Evolutionary conservation across 1,284 basidiomycete species (phyloP), one percentile per base, ranked within the genome.

Genomic region (Leccinum glutinopallens): DNA sequence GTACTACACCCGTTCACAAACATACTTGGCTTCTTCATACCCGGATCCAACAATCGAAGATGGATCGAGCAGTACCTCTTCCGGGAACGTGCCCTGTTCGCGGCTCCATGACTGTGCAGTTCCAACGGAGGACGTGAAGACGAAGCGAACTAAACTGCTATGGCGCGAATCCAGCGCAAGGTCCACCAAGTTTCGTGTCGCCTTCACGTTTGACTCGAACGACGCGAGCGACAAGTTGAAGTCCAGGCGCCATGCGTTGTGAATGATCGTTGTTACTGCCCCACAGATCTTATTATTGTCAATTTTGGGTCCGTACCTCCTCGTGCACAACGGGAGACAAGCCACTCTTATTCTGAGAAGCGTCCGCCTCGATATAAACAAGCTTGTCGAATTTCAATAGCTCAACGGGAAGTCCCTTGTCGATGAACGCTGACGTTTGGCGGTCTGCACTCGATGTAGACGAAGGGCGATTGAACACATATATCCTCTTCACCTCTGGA

Each of bases 171-270:
- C 56, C 35, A 58, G 29, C 29, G 37, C 66, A 17, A 66, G 65
- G n/a, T 66, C 33, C 3, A 59, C 49, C 56, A 66, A 12, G 41
- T 66, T 58, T n/a, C 62, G 56, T 3, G 62, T 67, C 5, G 49
- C 65, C 35, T 41, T 46, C 41, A 64, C 1, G 33, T 39, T 64
- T 9, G 62, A 8, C 12, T 58, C 61, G 12, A 67, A 67, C 13
- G 46, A 57, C 3, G 61, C 32, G 9, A 67, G 22, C 3, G 60
- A 56, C 29, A 66, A n/a, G 51, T 67, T 66, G 49, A 66, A 64
- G 13, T 67, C 61, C 4, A 67, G 65, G 15, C 55, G 61, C 65
- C 65, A 65, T 32, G 65, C 60, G 5, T 65, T 65, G 49, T 67
- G 65, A 3, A 64, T 65, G 15, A 64, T 65, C 32, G 32, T 33